Conservation (phyloP, 345 rosid genomes). For the Kandelia obovata region DNA sequence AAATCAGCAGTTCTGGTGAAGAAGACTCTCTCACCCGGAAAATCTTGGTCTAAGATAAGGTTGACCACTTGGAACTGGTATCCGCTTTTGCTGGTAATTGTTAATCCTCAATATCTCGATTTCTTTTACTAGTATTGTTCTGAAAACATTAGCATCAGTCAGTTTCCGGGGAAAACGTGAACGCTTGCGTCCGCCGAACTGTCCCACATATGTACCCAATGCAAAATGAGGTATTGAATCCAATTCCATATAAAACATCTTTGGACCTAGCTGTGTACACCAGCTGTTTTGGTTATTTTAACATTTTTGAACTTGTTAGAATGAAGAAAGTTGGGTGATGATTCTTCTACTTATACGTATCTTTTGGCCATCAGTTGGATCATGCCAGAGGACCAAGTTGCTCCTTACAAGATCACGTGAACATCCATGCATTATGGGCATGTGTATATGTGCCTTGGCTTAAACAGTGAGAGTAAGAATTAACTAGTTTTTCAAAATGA, state of each 20-base stretch:
- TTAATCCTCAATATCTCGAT: constrained; percentile 36
- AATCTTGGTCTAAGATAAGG: no score
- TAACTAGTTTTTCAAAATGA: constrained; percentile 16
- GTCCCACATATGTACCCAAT: no score
- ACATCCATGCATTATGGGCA: constrained; percentile 82
- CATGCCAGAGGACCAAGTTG: constrained; percentile 36
- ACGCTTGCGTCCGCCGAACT: no score
- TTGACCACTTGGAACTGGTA: constrained; percentile 65
- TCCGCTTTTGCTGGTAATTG: constrained; percentile 70
- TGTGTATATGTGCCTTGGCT: constrained; percentile 82
- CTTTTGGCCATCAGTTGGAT: constrained; percentile 54
- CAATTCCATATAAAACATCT: no score
- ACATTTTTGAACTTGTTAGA: constrained; percentile 7
- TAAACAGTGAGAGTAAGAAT: constrained; percentile 53
- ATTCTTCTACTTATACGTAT: constrained; percentile 24
- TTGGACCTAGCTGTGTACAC: no score
- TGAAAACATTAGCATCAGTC: neutral
- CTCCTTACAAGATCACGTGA: constrained; percentile 42
- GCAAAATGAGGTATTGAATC: no score
- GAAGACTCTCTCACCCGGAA: no score
- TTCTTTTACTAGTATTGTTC: neutral
- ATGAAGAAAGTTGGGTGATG: constrained; percentile 7
- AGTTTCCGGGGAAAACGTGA: neutral
- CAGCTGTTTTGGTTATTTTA: neutral
- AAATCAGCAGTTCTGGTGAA: no score